phyloP scores from a whole-genome alignment of 1,284 basidiomycete species.

The Melanopsichium pennsylvanicum region DNA sequence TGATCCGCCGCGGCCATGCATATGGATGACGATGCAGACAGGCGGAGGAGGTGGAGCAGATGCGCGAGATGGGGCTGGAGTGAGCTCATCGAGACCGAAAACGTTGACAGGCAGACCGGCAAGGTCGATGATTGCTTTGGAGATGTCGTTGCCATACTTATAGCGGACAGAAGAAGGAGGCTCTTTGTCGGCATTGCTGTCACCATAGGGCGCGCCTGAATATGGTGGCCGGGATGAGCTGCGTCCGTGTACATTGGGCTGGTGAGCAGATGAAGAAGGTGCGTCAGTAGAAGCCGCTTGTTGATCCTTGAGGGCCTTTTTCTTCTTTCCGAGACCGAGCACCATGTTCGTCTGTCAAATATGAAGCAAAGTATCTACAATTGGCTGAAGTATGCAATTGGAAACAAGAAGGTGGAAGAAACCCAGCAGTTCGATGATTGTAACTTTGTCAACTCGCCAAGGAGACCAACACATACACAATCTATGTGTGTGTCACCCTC shows the following conservation, averaged over 20 bases:
- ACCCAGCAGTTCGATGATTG: background rate
- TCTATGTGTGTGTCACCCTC: too few relatives aligned
- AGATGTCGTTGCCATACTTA: slow-evolving; percentile 36
- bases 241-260: slow-evolving; percentile 1
- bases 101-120: slow-evolving; percentile 61
- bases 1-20: slow-evolving; percentile 60
- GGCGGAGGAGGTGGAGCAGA: slow-evolving; percentile 48
- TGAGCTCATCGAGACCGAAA: slow-evolving; percentile 58
- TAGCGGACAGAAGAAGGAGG: background rate
- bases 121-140: slow-evolving; percentile 44
- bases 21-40: slow-evolving; percentile 56
- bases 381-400: too few relatives aligned
- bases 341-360: slow-evolving; percentile 18
- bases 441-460: background rate
- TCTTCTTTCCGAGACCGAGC: slow-evolving; percentile 35
- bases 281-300: background rate
- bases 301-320: slow-evolving; percentile 14
- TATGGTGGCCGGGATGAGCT: slow-evolving; percentile 10
- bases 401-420: background rate
- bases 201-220: too few relatives aligned
- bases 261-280: background rate
- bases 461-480: too few relatives aligned
- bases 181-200: too few relatives aligned
- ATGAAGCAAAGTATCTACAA: too few relatives aligned
- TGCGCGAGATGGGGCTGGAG: slow-evolving; percentile 39